Conservation (phyloP, 179 eudicot genomes). For the Silene vulgaris region DNA sequence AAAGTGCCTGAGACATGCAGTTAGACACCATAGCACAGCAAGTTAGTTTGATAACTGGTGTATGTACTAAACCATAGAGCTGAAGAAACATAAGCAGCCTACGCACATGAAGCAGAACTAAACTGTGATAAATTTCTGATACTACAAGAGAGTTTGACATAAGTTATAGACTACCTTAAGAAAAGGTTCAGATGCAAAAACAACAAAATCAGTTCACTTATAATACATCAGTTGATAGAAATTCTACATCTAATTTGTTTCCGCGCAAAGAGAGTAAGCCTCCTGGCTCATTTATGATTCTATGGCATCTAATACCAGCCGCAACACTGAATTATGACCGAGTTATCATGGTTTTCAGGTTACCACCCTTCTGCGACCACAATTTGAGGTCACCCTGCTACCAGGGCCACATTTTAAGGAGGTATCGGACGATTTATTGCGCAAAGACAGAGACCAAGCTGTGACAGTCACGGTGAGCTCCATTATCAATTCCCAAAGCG, state of each 20-base stretch:
- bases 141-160: not conserved
- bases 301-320: not conserved
- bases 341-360: not conserved
- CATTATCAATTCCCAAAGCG: not conserved
- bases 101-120: not conserved
- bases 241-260: not conserved
- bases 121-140: not conserved
- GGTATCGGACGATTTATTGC: not conserved
- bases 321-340: not conserved
- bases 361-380: not conserved
- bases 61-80: not conserved
- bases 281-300: not conserved
- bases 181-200: not conserved
- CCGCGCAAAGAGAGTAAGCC: not conserved
- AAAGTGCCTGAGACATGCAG: slow-evolving; percentile 55
- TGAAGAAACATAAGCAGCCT: not conserved
- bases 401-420: not conserved
- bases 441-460: not conserved
- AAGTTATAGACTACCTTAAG: not conserved
- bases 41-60: slow-evolving; percentile 4
- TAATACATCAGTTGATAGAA: not conserved
- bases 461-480: not conserved
- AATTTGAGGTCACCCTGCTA: not conserved
- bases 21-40: not conserved
- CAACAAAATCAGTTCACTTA: not conserved